Percentiles rank a stretch among this genome's conserved stretches.
Conservation (phyloP, 305 asterid genomes). For the Fraxinus ornus region DNA sequence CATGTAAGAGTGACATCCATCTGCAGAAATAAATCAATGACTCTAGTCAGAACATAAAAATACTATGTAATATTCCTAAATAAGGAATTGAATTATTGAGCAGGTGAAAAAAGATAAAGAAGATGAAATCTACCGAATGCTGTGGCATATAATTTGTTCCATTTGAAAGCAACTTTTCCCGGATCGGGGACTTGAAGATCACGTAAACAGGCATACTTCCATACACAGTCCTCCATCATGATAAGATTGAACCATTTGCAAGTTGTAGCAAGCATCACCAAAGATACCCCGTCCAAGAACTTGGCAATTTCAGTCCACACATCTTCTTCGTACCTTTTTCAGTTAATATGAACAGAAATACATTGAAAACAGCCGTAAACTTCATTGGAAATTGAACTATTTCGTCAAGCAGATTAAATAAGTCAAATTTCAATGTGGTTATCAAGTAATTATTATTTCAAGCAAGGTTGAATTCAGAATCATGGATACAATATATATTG, state of each 20-base stretch:
- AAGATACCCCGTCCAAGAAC: constrained; percentile 82
- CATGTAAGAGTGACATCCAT: constrained; percentile 87
- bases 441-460: background rate
- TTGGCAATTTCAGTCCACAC: constrained; percentile 93
- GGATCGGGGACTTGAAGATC: constrained; percentile 94
- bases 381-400: background rate
- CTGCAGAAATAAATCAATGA: constrained; percentile 42
- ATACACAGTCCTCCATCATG: constrained; percentile 69
- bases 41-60: constrained; percentile 10
- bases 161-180: constrained; percentile 54
- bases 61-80: constrained; percentile 8
- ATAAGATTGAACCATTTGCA: constrained; percentile 73
- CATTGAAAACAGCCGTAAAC: constrained; percentile 5
- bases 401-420: constrained; percentile 5
- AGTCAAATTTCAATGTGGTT: background rate
- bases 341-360: constrained; percentile 17
- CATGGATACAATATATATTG: background rate
- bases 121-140: constrained; percentile 65
- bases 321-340: constrained; percentile 75
- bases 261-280: constrained; percentile 77
- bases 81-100: background rate
- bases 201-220: constrained; percentile 84
- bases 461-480: background rate
- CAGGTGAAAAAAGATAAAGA: constrained; percentile 17
- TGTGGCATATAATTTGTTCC: constrained; percentile 74